phyloP scores from a whole-genome alignment of 2,329 filamentous ascomycete species.

The Madurella fahalii region DNA sequence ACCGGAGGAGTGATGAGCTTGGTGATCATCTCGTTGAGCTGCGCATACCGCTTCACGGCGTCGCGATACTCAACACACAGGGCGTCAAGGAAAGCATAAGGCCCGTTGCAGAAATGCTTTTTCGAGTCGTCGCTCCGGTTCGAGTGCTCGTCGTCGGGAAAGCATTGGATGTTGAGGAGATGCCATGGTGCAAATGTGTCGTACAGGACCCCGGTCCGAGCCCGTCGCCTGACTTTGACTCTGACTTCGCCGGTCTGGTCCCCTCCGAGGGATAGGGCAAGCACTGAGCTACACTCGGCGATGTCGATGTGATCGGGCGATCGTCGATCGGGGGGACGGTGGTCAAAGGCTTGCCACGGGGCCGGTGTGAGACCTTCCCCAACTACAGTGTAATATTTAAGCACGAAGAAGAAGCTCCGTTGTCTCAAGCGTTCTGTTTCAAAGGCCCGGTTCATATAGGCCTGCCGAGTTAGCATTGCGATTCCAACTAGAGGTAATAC shows the following conservation, averaged over 20 bases:
- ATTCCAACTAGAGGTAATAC: background rate
- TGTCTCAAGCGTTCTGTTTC: slow-evolving; percentile 43
- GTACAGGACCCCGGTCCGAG: slow-evolving; percentile 49
- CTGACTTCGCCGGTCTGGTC: slow-evolving; percentile 46
- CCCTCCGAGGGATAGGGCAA: slow-evolving; percentile 55
- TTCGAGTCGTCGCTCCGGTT: slow-evolving; percentile 52
- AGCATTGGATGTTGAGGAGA: slow-evolving; percentile 54
- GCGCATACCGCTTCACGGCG: slow-evolving; percentile 53
- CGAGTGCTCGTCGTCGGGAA: slow-evolving; percentile 55
- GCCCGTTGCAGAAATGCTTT: slow-evolving; percentile 56
- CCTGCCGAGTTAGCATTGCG: slow-evolving; percentile 20
- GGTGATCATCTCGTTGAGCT: slow-evolving; percentile 54
- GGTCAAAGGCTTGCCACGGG: slow-evolving; percentile 56
- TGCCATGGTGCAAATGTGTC: slow-evolving; percentile 60
- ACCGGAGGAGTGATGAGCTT: slow-evolving; percentile 56
- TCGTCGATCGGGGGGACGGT: slow-evolving; percentile 36
- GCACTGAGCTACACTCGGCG: slow-evolving; percentile 54
- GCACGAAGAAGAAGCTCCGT: slow-evolving; percentile 57
- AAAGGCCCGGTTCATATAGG: slow-evolving; percentile 50
- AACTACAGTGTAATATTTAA: slow-evolving; percentile 62
- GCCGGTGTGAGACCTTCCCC: slow-evolving; percentile 52
- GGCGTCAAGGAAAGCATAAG: slow-evolving; percentile 57
- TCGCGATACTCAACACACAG: slow-evolving; percentile 58
- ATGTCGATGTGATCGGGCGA: slow-evolving; percentile 52
- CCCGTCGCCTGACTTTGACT: slow-evolving; percentile 43